These are phyloP conservation scores for Breynia disticha DNA, from an alignment of 441 rosid species.

Conservation along the genomic window DNA sequence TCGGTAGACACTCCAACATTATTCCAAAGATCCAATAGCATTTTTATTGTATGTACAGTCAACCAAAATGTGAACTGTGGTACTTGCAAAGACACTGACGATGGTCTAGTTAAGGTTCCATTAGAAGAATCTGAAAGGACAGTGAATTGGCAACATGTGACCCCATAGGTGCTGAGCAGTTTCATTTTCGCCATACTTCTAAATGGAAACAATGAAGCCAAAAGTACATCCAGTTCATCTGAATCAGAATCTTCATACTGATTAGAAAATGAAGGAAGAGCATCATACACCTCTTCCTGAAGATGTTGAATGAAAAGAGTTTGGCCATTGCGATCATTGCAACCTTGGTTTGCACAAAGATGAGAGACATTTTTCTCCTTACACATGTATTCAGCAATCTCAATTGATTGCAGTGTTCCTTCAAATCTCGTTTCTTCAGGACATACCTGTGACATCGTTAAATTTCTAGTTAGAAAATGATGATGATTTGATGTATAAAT, in stretches of 20 bases:
- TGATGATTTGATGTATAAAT: conserved; percentile 11
- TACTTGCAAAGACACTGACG: conserved; percentile 54
- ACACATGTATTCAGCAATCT: conserved; percentile 50
- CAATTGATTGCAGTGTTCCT: conserved; percentile 57
- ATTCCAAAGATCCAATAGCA: conserved; percentile 44
- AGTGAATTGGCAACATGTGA: conserved; percentile 38
- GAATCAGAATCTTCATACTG: conserved; percentile 26
- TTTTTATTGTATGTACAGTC: conserved; percentile 43
- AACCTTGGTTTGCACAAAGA: conserved; percentile 17
- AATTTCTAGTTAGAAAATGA: conserved; percentile 25
- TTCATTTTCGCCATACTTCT: conserved; percentile 42
- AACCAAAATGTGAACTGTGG: conserved; percentile 74
- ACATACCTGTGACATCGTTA: conserved; percentile 58
- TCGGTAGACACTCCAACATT: conserved; percentile 39
- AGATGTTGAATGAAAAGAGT: conserved; percentile 36
- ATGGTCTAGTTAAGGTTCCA: conserved; percentile 29
- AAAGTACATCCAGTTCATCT: conserved; percentile 22
- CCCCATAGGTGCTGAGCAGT: conserved; percentile 60
- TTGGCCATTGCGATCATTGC: conserved; percentile 16
- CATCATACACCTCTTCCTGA: conserved; percentile 53
- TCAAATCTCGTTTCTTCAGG: conserved; percentile 61
- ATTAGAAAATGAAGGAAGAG: conserved; percentile 55
- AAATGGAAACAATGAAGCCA: conserved; percentile 30
- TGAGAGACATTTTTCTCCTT: conserved; percentile 21
- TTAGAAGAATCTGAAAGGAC: conserved; percentile 32